phyloP scores from a whole-genome alignment of 23 red algal species.

The Gracilaria gracilis region DNA sequence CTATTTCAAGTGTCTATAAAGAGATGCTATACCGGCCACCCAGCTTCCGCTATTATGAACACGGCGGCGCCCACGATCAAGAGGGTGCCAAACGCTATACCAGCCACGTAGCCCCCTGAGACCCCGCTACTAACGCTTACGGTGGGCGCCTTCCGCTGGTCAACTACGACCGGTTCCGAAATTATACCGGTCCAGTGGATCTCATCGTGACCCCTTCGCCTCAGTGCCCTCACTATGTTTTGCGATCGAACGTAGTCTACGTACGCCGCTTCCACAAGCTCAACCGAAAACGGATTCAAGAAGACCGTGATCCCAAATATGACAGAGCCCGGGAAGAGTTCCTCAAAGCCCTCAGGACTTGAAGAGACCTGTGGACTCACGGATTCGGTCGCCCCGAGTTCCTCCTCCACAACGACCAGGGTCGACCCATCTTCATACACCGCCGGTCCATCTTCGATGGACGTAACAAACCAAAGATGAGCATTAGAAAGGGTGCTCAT shows the following conservation, averaged over 20 bases:
- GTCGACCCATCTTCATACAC: slow-evolving; percentile 23
- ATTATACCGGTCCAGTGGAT: slow-evolving; percentile 54
- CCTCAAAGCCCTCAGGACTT: not conserved
- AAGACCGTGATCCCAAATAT: slow-evolving; percentile 41
- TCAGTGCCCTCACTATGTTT: slow-evolving; percentile 27
- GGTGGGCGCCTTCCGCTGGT: not conserved
- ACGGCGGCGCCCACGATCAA: slow-evolving; percentile 16
- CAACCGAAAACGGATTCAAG: slow-evolving; percentile 43
- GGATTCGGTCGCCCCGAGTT: not conserved
- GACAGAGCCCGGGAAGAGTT: slow-evolving; percentile 31
- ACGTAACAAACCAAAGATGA: slow-evolving; percentile 33
- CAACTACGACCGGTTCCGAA: slow-evolving; percentile 21
- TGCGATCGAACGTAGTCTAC: slow-evolving; percentile 46
- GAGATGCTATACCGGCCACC: not conserved
- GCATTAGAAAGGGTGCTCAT: slow-evolving; percentile 26
- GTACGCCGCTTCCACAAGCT: slow-evolving; percentile 32
- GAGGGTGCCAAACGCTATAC: slow-evolving; percentile 7
- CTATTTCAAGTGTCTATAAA: too few species aligned
- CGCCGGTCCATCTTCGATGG: slow-evolving; percentile 44
- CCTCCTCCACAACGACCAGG: slow-evolving; percentile 36
- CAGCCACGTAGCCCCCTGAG: slow-evolving; percentile 12
- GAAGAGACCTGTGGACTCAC: not conserved
- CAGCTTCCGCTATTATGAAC: not conserved
- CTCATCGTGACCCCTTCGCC: slow-evolving; percentile 16
- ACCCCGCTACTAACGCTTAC: not conserved